Evolutionary conservation across 2,329 filamentous ascomycete genomes (phyloP).

Genomic region (Fusarium ambrosium): DNA sequence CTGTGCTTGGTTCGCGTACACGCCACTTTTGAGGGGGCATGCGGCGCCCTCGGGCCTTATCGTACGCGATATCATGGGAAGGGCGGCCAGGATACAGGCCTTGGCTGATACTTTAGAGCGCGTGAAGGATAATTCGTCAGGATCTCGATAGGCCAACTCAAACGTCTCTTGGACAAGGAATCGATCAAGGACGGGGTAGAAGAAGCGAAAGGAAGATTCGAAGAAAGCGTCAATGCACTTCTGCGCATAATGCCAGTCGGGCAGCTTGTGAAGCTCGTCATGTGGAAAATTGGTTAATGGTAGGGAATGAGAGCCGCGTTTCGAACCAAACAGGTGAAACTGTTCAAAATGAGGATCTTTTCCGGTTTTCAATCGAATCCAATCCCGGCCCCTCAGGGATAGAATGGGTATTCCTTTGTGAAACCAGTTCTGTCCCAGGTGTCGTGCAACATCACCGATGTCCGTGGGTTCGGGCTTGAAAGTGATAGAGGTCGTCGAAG

Average conservation of each 20-base stretch:
- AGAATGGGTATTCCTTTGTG: slow-evolving; percentile 26
- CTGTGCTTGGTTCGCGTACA: not conserved
- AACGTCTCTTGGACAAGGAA: slow-evolving; percentile 16
- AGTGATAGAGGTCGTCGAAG: not conserved
- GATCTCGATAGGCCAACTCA: slow-evolving; percentile 5
- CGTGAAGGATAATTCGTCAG: no score
- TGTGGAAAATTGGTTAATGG: not conserved
- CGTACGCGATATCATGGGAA: not conserved
- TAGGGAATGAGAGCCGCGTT: not conserved
- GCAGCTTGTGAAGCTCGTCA: slow-evolving; percentile 4
- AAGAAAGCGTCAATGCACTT: slow-evolving; percentile 6
- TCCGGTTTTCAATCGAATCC: slow-evolving; percentile 21
- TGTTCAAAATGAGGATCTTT: slow-evolving; percentile 4
- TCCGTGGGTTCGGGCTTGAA: not conserved
- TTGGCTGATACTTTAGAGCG: not conserved
- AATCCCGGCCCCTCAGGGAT: slow-evolving; percentile 13
- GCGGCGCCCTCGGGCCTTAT: not conserved
- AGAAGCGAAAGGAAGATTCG: slow-evolving; percentile 1
- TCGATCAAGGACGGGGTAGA: slow-evolving; percentile 20
- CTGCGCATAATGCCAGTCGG: not conserved
- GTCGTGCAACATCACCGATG: not conserved
- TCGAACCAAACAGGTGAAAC: slow-evolving; percentile 15
- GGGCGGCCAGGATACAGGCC: slow-evolving; percentile 13
- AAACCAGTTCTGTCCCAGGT: slow-evolving; percentile 26
- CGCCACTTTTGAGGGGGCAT: no score